phyloP scores from a whole-genome alignment of 176 grass and related monocot species.

The Carex parvula region DNA sequence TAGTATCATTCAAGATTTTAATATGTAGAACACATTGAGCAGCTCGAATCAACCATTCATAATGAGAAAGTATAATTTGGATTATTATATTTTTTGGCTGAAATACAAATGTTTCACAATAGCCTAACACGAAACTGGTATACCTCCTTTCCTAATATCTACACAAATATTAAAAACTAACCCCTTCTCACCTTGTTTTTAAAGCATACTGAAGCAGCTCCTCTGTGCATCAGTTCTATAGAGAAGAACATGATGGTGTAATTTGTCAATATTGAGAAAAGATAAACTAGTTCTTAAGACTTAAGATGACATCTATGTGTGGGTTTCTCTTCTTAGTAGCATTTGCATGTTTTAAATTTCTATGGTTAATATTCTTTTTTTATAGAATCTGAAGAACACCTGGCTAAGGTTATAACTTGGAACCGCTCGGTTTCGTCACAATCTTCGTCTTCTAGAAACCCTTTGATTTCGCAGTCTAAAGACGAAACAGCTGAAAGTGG shows the following conservation, averaged over 20 bases:
- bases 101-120: too few relatives aligned
- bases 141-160: neutral
- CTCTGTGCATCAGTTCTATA: neutral
- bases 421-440: slow-evolving; percentile 46
- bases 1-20: too few relatives aligned
- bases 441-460: slow-evolving; percentile 51
- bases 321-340: neutral
- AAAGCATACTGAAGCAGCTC: neutral
- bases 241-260: neutral
- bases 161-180: neutral
- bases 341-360: slow-evolving; percentile 24
- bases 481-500: slow-evolving; percentile 40
- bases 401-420: slow-evolving; percentile 51
- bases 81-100: too few relatives aligned
- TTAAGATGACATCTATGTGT: neutral
- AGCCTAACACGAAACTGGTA: neutral
- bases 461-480: slow-evolving; percentile 25
- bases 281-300: slow-evolving; percentile 5
- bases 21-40: too few relatives aligned
- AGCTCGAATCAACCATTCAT: too few relatives aligned
- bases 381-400: slow-evolving; percentile 37
- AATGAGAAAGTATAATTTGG: too few relatives aligned
- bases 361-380: slow-evolving; percentile 22
- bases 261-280: neutral
- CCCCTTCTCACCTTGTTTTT: neutral